A percentile compares a stretch with the other conserved stretches of the same genome.
Evolutionary conservation across 2,329 filamentous ascomycete species (phyloP).

Genomic region (Graphilbum ipis-grandicollis): DNA sequence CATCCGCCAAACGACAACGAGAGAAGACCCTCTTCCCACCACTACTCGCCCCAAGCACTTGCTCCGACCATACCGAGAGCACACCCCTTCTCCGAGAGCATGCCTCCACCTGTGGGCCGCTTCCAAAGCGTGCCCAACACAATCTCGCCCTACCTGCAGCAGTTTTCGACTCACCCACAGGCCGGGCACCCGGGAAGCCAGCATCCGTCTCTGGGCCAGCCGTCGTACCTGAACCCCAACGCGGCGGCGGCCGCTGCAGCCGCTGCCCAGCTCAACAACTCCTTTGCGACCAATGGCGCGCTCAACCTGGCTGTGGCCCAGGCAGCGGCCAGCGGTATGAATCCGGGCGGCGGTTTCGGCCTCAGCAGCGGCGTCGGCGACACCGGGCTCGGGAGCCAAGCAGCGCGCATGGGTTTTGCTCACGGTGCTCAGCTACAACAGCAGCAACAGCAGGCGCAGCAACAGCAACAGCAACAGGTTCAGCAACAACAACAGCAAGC

Average conservation of each 20-base stretch:
- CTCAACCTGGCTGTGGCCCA: slow-evolving; percentile 24
- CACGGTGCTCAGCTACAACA: slow-evolving; percentile 45
- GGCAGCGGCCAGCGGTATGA: slow-evolving; percentile 28
- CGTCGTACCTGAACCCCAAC: slow-evolving; percentile 54
- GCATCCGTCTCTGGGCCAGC: slow-evolving; percentile 42
- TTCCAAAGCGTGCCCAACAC: slow-evolving; percentile 28
- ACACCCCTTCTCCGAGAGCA: slow-evolving; percentile 5
- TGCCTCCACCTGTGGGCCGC: slow-evolving; percentile 25
- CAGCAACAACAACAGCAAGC: slow-evolving; percentile 17
- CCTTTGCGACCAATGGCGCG: slow-evolving; percentile 43
- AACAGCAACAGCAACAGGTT: slow-evolving; percentile 9
- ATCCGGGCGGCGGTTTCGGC: slow-evolving; percentile 27
- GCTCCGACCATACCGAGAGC: not conserved
- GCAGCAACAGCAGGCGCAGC: slow-evolving; percentile 42
- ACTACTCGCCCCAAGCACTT: no score
- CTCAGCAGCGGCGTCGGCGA: slow-evolving; percentile 42
- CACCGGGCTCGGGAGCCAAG: slow-evolving; percentile 70
- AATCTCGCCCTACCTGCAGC: slow-evolving; percentile 29
- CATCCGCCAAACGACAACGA: no score
- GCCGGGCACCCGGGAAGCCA: slow-evolving; percentile 25
- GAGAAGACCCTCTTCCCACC: no score
- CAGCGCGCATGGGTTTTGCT: slow-evolving; percentile 73
- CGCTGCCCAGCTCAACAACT: slow-evolving; percentile 39
- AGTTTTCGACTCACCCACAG: slow-evolving; percentile 37
- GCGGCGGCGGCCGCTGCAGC: slow-evolving; percentile 11